A percentile compares a stretch with the other conserved stretches of the same genome.
Conservation (phyloP, 257 asterid genomes). For the Solanum etuberosum region DNA sequence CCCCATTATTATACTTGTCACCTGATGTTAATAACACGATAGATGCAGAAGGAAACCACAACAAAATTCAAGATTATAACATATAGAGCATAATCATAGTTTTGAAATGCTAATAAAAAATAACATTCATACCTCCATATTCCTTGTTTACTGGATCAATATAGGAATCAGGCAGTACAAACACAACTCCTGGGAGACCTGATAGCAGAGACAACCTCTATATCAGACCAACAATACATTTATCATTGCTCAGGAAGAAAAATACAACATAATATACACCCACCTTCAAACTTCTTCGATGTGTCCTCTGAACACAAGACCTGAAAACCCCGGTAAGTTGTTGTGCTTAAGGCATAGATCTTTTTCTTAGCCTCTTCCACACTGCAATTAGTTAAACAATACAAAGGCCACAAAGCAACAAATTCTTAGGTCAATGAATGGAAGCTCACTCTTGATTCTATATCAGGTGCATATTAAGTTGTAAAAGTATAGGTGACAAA, state of each 20-base stretch:
- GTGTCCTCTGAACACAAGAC: constrained; percentile 73
- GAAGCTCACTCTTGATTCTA: background rate
- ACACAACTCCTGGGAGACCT: constrained; percentile 74
- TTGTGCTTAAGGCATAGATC: constrained; percentile 82
- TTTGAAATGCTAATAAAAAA: background rate
- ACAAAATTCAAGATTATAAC: background rate
- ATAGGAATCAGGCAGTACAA: constrained; percentile 90
- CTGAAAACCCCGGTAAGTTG: constrained; percentile 85
- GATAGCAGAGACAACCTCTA: constrained; percentile 3
- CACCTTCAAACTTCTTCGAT: constrained; percentile 77
- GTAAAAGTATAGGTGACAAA: background rate
- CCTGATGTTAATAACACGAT: constrained; percentile 30
- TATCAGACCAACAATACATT: constrained; percentile 4
- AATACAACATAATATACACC: background rate
- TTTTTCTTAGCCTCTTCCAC: constrained; percentile 93
- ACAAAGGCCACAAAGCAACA: background rate
- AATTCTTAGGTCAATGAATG: background rate
- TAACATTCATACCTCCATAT: constrained; percentile 68
- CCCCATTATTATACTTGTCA: constrained; percentile 84
- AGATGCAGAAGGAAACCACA: background rate
- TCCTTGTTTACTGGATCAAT: constrained; percentile 82
- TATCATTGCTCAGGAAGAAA: constrained; percentile 1
- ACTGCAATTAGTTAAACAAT: constrained; percentile 26
- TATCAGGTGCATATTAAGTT: background rate
- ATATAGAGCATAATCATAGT: background rate